Evolutionary conservation across 2,329 filamentous ascomycete species (phyloP).

Genomic region (Epichloe gansuensis): DNA sequence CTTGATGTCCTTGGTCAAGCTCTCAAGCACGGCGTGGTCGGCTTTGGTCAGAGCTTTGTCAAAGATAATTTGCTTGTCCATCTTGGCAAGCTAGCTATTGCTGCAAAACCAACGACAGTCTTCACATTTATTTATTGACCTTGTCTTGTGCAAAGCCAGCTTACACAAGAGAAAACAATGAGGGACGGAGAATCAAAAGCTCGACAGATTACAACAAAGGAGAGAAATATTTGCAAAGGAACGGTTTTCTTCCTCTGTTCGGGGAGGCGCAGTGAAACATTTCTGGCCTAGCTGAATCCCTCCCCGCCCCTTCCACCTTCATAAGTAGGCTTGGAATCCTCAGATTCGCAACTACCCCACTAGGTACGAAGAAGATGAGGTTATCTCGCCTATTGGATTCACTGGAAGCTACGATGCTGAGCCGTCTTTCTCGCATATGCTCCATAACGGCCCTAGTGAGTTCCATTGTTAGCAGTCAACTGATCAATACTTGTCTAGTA

Average conservation of each 20-base stretch:
- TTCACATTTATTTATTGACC: no score
- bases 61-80: conserved; percentile 20
- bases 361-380: not conserved
- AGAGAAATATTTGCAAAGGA: no score
- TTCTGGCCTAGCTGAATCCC: no score
- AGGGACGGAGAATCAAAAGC: no score
- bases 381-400: not conserved
- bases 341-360: not conserved
- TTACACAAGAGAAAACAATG: not conserved
- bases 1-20: conserved; percentile 27
- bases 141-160: not conserved
- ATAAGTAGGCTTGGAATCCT: no score
- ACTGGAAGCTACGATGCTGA: not conserved
- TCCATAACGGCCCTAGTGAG: not conserved
- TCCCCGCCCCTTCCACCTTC: no score
- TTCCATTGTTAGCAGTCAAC: not conserved
- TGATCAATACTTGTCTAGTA: no score
- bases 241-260: no score
- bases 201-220: no score
- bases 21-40: conserved; percentile 28
- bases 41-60: conserved; percentile 29
- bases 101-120: not conserved
- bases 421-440: not conserved
- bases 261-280: no score
- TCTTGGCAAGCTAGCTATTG: conserved; percentile 1